A percentile compares a stretch with the other conserved stretches of the same genome.
phyloP scores from a whole-genome alignment of 2,329 filamentous ascomycete species.

The Decorospora gaudefroyi region DNA sequence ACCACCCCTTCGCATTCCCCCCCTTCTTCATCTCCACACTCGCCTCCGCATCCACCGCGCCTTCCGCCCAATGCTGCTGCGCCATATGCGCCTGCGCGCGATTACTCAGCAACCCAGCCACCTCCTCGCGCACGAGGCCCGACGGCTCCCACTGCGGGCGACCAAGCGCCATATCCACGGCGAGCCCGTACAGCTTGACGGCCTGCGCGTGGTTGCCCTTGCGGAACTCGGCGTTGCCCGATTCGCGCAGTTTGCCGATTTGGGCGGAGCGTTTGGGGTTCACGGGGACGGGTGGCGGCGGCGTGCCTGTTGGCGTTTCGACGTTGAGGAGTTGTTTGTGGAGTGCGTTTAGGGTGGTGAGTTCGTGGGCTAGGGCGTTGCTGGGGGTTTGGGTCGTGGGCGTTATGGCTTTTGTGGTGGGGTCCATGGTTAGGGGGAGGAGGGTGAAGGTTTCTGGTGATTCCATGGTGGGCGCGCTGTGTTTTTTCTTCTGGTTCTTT shows the following conservation, averaged over 20 bases:
- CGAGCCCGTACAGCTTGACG: conserved; percentile 79
- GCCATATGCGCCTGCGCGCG: conserved; percentile 90
- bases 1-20: conserved; percentile 94
- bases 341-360: conserved; percentile 75
- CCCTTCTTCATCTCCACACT: conserved; percentile 85
- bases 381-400: conserved; percentile 47
- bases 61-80: conserved; percentile 80
- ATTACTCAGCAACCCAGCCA: conserved; percentile 79
- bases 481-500: background rate
- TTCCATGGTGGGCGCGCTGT: conserved; percentile 36
- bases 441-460: conserved; percentile 72
- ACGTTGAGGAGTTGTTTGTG: conserved; percentile 74
- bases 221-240: conserved; percentile 80
- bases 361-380: conserved; percentile 51
- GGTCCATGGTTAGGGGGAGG: conserved; percentile 79
- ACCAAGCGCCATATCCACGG: conserved; percentile 82
- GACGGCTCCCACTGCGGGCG: conserved; percentile 88
- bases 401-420: conserved; percentile 77
- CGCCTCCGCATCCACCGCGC: conserved; percentile 81
- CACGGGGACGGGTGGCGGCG: conserved; percentile 84
- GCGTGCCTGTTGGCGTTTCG: conserved; percentile 65
- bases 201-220: conserved; percentile 76
- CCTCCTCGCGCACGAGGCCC: conserved; percentile 81
- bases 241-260: conserved; percentile 88
- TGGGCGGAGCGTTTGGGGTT: conserved; percentile 90